Conservation (phyloP, 139 green algal species). For the Asterochloris sp. region DNA sequence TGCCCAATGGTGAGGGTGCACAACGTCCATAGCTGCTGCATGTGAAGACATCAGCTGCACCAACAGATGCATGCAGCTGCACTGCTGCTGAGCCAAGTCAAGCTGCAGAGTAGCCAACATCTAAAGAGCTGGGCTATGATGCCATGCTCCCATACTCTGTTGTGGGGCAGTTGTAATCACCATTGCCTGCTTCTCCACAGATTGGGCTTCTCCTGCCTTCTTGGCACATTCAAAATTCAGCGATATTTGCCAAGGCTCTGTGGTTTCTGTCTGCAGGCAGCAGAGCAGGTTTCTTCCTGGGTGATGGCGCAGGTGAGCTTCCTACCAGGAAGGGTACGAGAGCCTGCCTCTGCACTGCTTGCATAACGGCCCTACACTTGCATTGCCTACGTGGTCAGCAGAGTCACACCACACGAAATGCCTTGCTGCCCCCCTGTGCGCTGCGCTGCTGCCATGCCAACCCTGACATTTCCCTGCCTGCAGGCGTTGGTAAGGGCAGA, state of each 20-base stretch:
- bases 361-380: too few relatives aligned
- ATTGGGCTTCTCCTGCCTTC: background rate
- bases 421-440: too few relatives aligned
- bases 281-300: slow-evolving; percentile 76
- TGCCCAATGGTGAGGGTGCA: slow-evolving; percentile 20
- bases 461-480: slow-evolving; percentile 6
- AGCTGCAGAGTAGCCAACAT: background rate
- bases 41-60: background rate
- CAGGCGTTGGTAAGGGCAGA: slow-evolving; percentile 83
- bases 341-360: too few relatives aligned
- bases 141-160: background rate
- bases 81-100: background rate
- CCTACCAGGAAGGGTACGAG: too few relatives aligned
- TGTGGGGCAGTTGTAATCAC: too few relatives aligned
- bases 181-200: background rate
- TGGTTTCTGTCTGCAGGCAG: background rate
- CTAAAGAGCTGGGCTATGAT: background rate
- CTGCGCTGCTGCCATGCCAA: too few relatives aligned
- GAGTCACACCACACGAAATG: too few relatives aligned
- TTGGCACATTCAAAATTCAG: too few relatives aligned
- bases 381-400: too few relatives aligned
- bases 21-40: background rate
- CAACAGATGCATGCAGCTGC: background rate
- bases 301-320: slow-evolving; percentile 51
- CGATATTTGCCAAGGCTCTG: background rate